Evolutionary conservation across 2,329 filamentous ascomycete genomes (phyloP), one percentile per base, ranked within the genome.

Genomic region (Claviceps monticola): DNA sequence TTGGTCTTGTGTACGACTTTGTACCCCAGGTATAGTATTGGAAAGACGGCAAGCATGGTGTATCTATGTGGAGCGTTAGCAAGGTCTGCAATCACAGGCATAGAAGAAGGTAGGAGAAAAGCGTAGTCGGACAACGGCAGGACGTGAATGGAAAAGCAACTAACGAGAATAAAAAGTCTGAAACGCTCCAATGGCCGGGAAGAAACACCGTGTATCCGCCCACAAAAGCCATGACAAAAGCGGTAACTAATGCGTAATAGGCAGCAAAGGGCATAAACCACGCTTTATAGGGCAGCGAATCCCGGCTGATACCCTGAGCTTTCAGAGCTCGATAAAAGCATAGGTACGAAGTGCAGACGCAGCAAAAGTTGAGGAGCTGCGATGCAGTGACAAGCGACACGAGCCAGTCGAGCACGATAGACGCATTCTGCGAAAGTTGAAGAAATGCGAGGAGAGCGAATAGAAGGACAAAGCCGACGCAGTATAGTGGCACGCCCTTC

Each of bases 131-230:
- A 26, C 7, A 26, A 26, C 8, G 23, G 23, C 6, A 26, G 23
- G 23, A 26, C 23, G 8, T 9, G 8, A 13, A 29, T 11, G 4
- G 19, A 9, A 45, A 7, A 1, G 13, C 3, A 17, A 36, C 74
- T 70, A 58, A 80, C 66, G 81, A 84, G 65, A 88, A 88, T 29
- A 91, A 65, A 63, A 91, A 93, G 6, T 77, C 80, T 6, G 82
- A 75, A 0, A 84, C 62, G 54, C 79, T 74, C 86, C 84, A 91
- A 4, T 75, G 73, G 0, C 76, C 71, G 0, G 67, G 61, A 1
- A 90, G 63, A 59, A 91, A 93, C 1, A 90, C 84, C 0, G 82
- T 76, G 56, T 89, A 91, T 0, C 86, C 86, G 8, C 83, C 80
- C 1, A 89, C 80, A 58, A 90, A 80, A 0, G 82, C 77, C 82